Percentiles rank a stretch among this genome's conserved stretches.
Evolutionary conservation across 164 flowering plant species (phyloP).

Genomic region (Brasenia schreberi): DNA sequence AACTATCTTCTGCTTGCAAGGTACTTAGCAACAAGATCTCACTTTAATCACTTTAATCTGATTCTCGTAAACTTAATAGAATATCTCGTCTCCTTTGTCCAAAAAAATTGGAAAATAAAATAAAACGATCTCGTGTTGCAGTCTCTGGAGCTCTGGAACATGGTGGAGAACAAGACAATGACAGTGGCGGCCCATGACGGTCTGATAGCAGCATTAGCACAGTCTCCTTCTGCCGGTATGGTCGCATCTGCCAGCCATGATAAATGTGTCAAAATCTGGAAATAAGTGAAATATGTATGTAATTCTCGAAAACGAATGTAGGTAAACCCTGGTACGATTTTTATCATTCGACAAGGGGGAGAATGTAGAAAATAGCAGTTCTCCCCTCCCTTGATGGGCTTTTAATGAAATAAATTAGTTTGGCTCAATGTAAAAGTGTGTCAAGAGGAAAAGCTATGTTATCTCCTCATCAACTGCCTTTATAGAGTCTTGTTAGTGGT

Average conservation of each 20-base stretch:
- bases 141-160: slow-evolving; percentile 94
- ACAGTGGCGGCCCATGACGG: slow-evolving; percentile 70
- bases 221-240: slow-evolving; percentile 68
- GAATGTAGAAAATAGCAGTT: neutral
- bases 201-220: slow-evolving; percentile 67
- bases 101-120: too few relatives aligned
- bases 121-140: slow-evolving; percentile 16
- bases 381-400: neutral
- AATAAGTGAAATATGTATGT: slow-evolving; percentile 17
- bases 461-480: too few relatives aligned
- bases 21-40: too few relatives aligned
- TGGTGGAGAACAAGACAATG: slow-evolving; percentile 79
- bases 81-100: too few relatives aligned
- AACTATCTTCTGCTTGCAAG: too few relatives aligned
- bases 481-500: too few relatives aligned
- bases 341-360: neutral
- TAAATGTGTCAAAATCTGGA: slow-evolving; percentile 83
- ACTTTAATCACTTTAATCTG: too few relatives aligned
- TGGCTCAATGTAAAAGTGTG: too few relatives aligned
- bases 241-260: slow-evolving; percentile 97
- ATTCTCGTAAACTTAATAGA: too few relatives aligned
- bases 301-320: too few relatives aligned
- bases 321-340: neutral
- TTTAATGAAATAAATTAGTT: neutral
- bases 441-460: too few relatives aligned